A percentile compares a stretch with the other conserved stretches of the same genome.
These are phyloP conservation scores for Nitzschia palea DNA, from an alignment of 108 stramenopile genomes.

Conservation along the genomic window DNA sequence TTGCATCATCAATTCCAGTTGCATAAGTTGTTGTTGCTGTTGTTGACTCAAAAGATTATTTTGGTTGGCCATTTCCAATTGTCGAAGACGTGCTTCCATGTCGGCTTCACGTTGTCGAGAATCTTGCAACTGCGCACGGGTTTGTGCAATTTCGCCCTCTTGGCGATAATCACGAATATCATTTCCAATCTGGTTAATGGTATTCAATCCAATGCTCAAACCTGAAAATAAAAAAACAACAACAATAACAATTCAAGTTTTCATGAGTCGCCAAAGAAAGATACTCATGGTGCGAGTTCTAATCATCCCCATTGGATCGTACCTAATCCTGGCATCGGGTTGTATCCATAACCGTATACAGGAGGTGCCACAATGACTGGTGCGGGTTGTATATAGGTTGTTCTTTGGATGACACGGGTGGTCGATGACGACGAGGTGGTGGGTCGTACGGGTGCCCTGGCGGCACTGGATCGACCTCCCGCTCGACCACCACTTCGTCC, in stretches of 20 bases:
- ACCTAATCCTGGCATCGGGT: slow-evolving; percentile 37
- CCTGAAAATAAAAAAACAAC: slow-evolving; percentile 7
- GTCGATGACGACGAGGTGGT: not conserved
- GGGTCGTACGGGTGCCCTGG: slow-evolving; percentile 13
- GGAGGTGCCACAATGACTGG: slow-evolving; percentile 34
- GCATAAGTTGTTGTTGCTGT: slow-evolving; percentile 15
- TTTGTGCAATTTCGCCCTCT: slow-evolving; percentile 41
- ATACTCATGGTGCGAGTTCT: too few relatives aligned
- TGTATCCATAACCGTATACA: slow-evolving; percentile 34
- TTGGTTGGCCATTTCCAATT: slow-evolving; percentile 29
- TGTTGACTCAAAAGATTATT: slow-evolving; percentile 4
- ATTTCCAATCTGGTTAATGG: slow-evolving; percentile 41
- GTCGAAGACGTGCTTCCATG: slow-evolving; percentile 37
- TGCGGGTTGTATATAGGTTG: slow-evolving; percentile 18
- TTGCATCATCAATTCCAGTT: slow-evolving; percentile 11
- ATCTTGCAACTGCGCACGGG: slow-evolving; percentile 24
- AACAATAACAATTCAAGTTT: too few relatives aligned
- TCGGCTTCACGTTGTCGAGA: slow-evolving; percentile 36
- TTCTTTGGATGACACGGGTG: slow-evolving; percentile 33
- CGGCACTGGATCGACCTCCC: slow-evolving; percentile 43
- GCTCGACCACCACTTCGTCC: slow-evolving; percentile 55
- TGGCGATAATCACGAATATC: slow-evolving; percentile 49
- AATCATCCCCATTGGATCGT: too few relatives aligned
- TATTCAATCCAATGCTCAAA: slow-evolving; percentile 33
- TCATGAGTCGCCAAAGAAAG: too few relatives aligned